Evolutionary conservation across 176 grass and related monocot genomes (phyloP).

Genomic region (Oropetium thomaeum): DNA sequence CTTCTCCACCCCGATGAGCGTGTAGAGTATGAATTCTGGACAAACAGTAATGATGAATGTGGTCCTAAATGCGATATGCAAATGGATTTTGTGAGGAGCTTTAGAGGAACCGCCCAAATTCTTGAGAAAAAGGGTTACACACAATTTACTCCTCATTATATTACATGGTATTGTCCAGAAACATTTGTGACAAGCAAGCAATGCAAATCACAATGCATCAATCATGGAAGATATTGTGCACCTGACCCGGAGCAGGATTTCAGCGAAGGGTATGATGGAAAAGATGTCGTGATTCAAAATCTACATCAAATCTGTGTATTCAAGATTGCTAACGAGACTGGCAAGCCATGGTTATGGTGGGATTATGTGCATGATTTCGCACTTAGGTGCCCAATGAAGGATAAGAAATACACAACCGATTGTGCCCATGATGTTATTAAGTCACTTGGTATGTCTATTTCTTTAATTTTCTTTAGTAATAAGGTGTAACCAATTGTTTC

Average conservation of each 20-base stretch:
- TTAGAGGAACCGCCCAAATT: slow-evolving; percentile 78
- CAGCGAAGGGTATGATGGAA: slow-evolving; percentile 83
- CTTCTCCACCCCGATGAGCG: slow-evolving; percentile 85
- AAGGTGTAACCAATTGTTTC: neutral
- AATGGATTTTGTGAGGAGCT: slow-evolving; percentile 78
- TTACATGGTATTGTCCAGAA: slow-evolving; percentile 92
- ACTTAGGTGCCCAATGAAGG: slow-evolving; percentile 90
- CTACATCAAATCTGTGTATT: slow-evolving; percentile 76
- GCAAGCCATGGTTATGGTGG: slow-evolving; percentile 94
- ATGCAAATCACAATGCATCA: slow-evolving; percentile 91
- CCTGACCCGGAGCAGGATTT: slow-evolving; percentile 95
- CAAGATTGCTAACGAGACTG: slow-evolving; percentile 73
- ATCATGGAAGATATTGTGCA: slow-evolving; percentile 85
- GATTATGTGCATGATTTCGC: slow-evolving; percentile 94
- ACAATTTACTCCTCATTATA: slow-evolving; percentile 89
- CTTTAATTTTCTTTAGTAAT: neutral
- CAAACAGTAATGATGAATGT: slow-evolving; percentile 94
- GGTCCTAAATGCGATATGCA: slow-evolving; percentile 89
- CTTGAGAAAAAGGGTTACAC: slow-evolving; percentile 85
- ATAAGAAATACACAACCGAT: slow-evolving; percentile 73
- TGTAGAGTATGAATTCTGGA: slow-evolving; percentile 93
- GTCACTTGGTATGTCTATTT: slow-evolving; percentile 63
- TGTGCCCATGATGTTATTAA: slow-evolving; percentile 68
- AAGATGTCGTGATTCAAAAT: slow-evolving; percentile 78
- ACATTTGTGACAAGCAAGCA: slow-evolving; percentile 74